phyloP scores from a whole-genome alignment of 1,139 yeast genomes.

The Taphrina flavorubra region DNA sequence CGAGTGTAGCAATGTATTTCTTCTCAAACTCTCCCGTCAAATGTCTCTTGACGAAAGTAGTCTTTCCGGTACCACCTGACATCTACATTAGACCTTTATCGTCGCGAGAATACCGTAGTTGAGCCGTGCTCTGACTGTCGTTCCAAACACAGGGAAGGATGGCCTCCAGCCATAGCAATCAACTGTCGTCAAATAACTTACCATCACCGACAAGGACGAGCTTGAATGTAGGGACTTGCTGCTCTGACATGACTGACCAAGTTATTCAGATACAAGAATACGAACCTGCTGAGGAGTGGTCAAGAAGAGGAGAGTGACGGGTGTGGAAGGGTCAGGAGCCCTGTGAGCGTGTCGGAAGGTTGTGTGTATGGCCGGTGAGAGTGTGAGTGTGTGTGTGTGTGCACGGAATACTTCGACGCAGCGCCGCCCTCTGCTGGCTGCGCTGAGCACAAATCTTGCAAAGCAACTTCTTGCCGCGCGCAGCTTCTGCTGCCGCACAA shows the following conservation, averaged over 20 bases:
- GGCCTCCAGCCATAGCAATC: slow-evolving; percentile 19
- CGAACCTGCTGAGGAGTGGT: not conserved
- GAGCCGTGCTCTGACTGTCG: slow-evolving; percentile 18
- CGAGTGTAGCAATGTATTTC: slow-evolving; percentile 90
- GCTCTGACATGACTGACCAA: slow-evolving; percentile 45
- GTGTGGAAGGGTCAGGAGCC: not conserved
- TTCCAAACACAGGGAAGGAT: not conserved
- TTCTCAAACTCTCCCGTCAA: slow-evolving; percentile 96
- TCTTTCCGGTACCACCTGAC: slow-evolving; percentile 98
- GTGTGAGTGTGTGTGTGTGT: slow-evolving; percentile 7
- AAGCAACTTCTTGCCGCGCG: too few relatives aligned
- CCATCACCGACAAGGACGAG: slow-evolving; percentile 53
- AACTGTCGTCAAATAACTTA: slow-evolving; percentile 47
- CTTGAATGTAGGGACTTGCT: slow-evolving; percentile 95
- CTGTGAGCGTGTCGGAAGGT: not conserved
- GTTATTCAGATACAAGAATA: not conserved
- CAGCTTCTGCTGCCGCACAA: slow-evolving; percentile 8
- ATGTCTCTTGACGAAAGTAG: slow-evolving; percentile 99
- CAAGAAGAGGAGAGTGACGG: not conserved
- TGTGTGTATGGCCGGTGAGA: slow-evolving; percentile 3
- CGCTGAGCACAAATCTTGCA: too few relatives aligned
- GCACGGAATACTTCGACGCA: not conserved
- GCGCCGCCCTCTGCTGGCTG: too few relatives aligned
- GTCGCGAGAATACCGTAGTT: not conserved
- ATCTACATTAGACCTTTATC: slow-evolving; percentile 14